phyloP scores from a whole-genome alignment of 2,329 filamentous ascomycete species.

The Sphaerulina populicola region DNA sequence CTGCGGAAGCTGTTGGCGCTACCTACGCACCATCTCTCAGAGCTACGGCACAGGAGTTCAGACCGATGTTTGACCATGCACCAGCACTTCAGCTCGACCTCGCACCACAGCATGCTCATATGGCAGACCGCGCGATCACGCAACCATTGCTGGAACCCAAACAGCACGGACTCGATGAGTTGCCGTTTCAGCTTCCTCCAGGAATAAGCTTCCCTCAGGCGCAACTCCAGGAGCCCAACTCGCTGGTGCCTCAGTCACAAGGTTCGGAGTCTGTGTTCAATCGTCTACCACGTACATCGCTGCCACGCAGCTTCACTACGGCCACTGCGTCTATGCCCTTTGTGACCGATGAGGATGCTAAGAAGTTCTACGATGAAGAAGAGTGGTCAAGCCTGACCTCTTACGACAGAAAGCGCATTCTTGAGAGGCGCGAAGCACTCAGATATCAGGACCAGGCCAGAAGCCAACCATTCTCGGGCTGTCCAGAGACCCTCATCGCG shows the following conservation, averaged over 20 bases:
- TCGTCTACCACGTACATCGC: slow-evolving; percentile 1
- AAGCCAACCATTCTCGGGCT: not conserved
- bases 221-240: not conserved
- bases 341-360: slow-evolving; percentile 1
- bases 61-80: slow-evolving; percentile 13
- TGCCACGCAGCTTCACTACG: not conserved
- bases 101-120: not conserved
- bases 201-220: not conserved
- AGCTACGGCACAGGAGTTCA: slow-evolving; percentile 25
- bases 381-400: slow-evolving; percentile 8
- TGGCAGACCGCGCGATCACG: not conserved
- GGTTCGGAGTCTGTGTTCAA: slow-evolving; percentile 1
- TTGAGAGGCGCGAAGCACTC: not conserved
- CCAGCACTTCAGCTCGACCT: not conserved
- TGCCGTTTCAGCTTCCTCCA: not conserved
- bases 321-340: not conserved
- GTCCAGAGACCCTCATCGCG: slow-evolving; percentile 1
- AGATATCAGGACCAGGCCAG: not conserved
- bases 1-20: not conserved
- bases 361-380: slow-evolving; percentile 6
- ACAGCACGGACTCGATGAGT: not conserved
- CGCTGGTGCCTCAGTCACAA: slow-evolving; percentile 2
- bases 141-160: not conserved
- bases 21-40: slow-evolving; percentile 17
- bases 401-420: slow-evolving; percentile 4